Evolutionary conservation across 179 eudicot species (phyloP), one percentile per base, ranked within the genome.

Genomic region (Amaranthus tricolor): DNA sequence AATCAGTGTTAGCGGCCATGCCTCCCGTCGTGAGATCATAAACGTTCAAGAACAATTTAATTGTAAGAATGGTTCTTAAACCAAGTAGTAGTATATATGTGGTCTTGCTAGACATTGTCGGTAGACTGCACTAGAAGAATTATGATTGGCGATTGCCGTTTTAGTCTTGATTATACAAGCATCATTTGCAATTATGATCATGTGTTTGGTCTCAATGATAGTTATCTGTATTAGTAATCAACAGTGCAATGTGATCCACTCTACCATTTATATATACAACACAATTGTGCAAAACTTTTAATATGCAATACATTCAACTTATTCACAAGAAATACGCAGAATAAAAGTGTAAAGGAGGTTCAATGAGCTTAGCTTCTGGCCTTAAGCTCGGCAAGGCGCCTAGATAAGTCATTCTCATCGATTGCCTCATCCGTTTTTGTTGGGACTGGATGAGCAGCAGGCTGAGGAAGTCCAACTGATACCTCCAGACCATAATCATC

Each of bases 401-500:
- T 83, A n/a, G 87, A 75, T 51, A 90, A 84, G 66, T 90, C 89
- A 61, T 84, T 84, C 75, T 90, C 90, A 11, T 88, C 89, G 6
- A 86, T 88, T 74, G 80, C 84, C 84, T 89, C 91, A 19, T 73
- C 49, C 4, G 78, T 62, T 70, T 85, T 84, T 0, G 66, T 68
- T 0, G 90, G 62, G 70, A 88, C 77, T 2, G 89, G 88, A 47
- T 86, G 89, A 0, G 82, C 90, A 13, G 91, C 90, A 11, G 91
- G 82, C 82, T 88, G 91, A 0, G 92, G 94, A 71, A 88, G 74
- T 64, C 94, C 94, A 9, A 88, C 88, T 6, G 93, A 88, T 5
- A 87, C 96, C 81, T 87, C 96, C 21, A 88, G 77, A 1, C 93
- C 93, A 31, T 89, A 87, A 80, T 90, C 89, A 69, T 88, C 96